Base-by-base conservation (phyloP, 306 rosid genomes). In the Cicer arietinum region DNA sequence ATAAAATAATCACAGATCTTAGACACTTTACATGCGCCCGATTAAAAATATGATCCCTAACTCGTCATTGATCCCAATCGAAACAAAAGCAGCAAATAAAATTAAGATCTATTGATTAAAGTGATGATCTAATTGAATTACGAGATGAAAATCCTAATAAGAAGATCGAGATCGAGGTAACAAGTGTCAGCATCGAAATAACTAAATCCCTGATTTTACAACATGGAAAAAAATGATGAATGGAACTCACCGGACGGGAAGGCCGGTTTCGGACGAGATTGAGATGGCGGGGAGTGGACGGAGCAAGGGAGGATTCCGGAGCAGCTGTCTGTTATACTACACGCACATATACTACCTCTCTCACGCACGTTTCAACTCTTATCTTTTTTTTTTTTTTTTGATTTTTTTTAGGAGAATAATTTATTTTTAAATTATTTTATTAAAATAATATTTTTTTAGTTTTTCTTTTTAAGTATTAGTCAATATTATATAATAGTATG, bases 231-330 rank as follows among this genome's bases (percentile, higher is more conserved):
- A 63, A 46, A 54, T 8, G 50, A 64, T 2, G 17, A 64, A 70
- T 45, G 20, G 37, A 71, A 54, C 78, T 48, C 5, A 81, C 85
- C 85, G 16, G 81, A 71, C 64, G 52, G 35, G 48, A 62, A 69
- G 62, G 30, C 30, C 61, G 67, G 76, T 12, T 10, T 40, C 10
- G 43, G 64, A 39, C 51, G 13, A 7, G 25, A 54, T n/a, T 30
- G 82, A 60, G 44, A 37, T 30, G 79, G 44, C 48, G 40, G 48
- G 46, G 73, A 18, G 58, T 40, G 65, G 37, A 67, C 51, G 45
- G 71, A 67, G 65, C 11, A 10, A 22, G 65, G 77, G 39, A 80
- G 80, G 68, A 68, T 67, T 2, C 40, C 58, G 77, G 71, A 63
- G 71, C 56, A 17, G 57, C 47, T 18, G 35, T 25, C 35, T 25